Conservation (phyloP, 1,284 basidiomycete species). For the Laetiporus sulphureus region DNA sequence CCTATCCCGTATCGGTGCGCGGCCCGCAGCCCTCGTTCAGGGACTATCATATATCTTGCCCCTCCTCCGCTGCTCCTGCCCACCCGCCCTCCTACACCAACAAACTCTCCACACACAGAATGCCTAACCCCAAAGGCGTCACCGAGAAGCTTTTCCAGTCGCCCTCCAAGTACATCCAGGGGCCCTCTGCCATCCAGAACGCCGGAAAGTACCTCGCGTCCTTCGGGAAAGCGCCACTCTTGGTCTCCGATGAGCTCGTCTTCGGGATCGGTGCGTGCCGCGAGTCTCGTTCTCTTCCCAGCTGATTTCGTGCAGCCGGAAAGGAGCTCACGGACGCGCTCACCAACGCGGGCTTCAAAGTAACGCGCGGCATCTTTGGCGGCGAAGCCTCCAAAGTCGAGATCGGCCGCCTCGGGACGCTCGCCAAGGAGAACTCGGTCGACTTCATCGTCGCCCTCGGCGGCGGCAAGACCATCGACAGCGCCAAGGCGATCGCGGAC, state of each 20-base stretch:
- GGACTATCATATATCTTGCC: constrained; percentile 5
- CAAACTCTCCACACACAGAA: constrained; percentile 9
- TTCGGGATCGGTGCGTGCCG: constrained; percentile 24
- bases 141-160: constrained; percentile 30
- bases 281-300: neutral
- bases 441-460: constrained; percentile 30
- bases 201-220: constrained; percentile 24
- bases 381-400: constrained; percentile 28
- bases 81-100: neutral
- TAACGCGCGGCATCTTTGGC: constrained; percentile 22
- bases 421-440: constrained; percentile 16
- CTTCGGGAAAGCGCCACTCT: constrained; percentile 23
- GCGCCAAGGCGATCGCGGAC: constrained; percentile 27
- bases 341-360: constrained; percentile 20
- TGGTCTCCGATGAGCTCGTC: constrained; percentile 26
- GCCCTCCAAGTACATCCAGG: constrained; percentile 32
- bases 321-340: constrained; percentile 23
- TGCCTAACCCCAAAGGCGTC: constrained; percentile 27
- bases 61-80: constrained; percentile 3
- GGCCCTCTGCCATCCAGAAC: constrained; percentile 28
- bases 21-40: neutral
- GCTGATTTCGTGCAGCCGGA: constrained; percentile 19
- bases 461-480: constrained; percentile 30
- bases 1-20: constrained; percentile 1
- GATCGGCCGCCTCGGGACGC: constrained; percentile 19